phyloP scores from a whole-genome alignment of 306 rosid genomes.

The Lagenaria siceraria region DNA sequence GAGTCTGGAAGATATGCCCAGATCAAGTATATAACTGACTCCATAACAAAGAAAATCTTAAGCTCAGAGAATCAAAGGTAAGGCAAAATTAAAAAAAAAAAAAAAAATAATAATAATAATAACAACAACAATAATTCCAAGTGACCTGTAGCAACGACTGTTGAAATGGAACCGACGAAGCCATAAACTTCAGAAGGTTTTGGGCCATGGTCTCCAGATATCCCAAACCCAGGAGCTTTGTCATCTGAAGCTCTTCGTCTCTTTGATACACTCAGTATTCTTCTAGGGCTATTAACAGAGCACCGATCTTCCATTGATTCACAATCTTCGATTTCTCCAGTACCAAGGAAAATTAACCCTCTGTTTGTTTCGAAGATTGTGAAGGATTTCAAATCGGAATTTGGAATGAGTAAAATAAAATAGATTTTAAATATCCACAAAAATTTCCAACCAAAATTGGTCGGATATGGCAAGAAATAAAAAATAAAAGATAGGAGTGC shows the following conservation, averaged over 20 bases:
- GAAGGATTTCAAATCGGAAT: too few relatives aligned
- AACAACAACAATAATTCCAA: too few relatives aligned
- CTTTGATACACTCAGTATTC: conserved; percentile 58
- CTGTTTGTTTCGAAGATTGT: too few relatives aligned
- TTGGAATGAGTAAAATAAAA: too few relatives aligned
- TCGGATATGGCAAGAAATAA: too few relatives aligned
- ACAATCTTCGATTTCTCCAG: too few relatives aligned
- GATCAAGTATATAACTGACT: conserved; percentile 63
- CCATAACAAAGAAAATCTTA: background rate
- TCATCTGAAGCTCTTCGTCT: conserved; percentile 41
- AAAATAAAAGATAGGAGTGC: too few relatives aligned
- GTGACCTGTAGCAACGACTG: conserved; percentile 57
- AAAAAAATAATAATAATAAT: too few relatives aligned
- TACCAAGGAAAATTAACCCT: too few relatives aligned
- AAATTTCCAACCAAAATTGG: too few relatives aligned
- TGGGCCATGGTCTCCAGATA: conserved; percentile 67
- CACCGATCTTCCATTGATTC: conserved; percentile 46
- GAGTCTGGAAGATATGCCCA: conserved; percentile 95
- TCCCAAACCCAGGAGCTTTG: conserved; percentile 37
- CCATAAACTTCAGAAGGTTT: conserved; percentile 91
- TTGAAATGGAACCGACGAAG: conserved; percentile 78
- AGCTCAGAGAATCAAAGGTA: background rate
- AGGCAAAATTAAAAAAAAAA: too few relatives aligned
- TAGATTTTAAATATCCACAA: too few relatives aligned
- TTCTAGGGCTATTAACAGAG: conserved; percentile 77